Evolutionary conservation across 441 rosid species (phyloP).

Genomic region (Flueggea neowawraea): DNA sequence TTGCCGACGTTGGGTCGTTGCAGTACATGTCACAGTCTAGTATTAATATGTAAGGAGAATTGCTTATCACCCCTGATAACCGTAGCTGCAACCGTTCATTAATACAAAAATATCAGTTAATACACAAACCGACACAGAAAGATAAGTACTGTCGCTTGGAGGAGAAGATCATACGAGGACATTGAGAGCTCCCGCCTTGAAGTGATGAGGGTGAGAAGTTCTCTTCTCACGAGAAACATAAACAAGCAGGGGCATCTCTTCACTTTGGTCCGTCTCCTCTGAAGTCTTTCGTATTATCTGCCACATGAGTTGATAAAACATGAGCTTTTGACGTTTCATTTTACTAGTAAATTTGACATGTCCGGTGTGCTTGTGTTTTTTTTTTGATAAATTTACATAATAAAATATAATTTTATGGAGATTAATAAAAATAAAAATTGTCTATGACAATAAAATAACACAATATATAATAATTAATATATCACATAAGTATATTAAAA

Average conservation of each 20-base stretch:
- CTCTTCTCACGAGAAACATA: constrained; percentile 51
- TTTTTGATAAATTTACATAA: no score
- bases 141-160: not conserved
- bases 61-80: constrained; percentile 36
- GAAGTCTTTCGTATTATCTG: not conserved
- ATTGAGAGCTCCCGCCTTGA: constrained; percentile 54
- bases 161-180: constrained; percentile 25
- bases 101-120: not conserved
- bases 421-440: no score
- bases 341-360: no score
- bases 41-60: constrained; percentile 32
- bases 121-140: no score
- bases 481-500: no score
- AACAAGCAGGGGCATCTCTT: constrained; percentile 31
- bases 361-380: no score
- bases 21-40: constrained; percentile 47
- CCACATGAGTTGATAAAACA: not conserved
- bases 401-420: no score
- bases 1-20: constrained; percentile 39
- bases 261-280: constrained; percentile 3
- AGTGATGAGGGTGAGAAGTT: constrained; percentile 31
- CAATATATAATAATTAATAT: no score
- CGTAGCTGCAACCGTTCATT: constrained; percentile 26
- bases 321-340: not conserved
- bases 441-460: no score